Conservation (phyloP, 1,139 yeast species). For the Lodderomyces parapsilosis region DNA sequence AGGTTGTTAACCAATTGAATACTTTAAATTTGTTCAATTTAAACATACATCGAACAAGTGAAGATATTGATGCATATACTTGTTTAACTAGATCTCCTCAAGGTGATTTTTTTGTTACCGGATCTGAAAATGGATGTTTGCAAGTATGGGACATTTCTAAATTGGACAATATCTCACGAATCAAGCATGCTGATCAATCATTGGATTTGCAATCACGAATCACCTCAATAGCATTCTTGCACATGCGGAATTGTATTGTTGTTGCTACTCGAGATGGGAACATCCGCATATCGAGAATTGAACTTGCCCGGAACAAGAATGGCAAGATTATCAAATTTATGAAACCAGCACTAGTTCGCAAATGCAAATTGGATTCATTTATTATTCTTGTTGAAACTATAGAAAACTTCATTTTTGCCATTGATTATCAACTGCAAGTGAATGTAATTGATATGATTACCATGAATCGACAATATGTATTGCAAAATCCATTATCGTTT, state of each 20-base stretch:
- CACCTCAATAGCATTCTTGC: constrained; percentile 51
- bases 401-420: constrained; percentile 45
- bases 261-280: constrained; percentile 68
- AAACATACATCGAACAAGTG: constrained; percentile 40
- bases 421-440: constrained; percentile 56
- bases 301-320: constrained; percentile 38
- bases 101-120: constrained; percentile 69
- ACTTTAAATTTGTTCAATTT: constrained; percentile 2
- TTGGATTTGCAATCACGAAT: constrained; percentile 50
- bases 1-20: constrained; percentile 1
- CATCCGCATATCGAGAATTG: constrained; percentile 57
- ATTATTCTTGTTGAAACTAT: constrained; percentile 10
- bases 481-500: constrained; percentile 59
- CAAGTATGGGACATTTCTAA: constrained; percentile 77
- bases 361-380: constrained; percentile 20
- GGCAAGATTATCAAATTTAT: constrained; percentile 32
- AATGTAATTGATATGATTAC: constrained; percentile 58
- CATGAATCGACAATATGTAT: constrained; percentile 43
- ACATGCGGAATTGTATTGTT: constrained; percentile 63
- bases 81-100: constrained; percentile 61
- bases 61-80: constrained; percentile 41
- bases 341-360: constrained; percentile 45
- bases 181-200: constrained; percentile 45
- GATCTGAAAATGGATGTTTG: constrained; percentile 69
- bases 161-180: constrained; percentile 48